Percentiles rank a stretch among this genome's conserved stretches.
Conservation (phyloP, 2,329 filamentous ascomycete species). For the Elsinoe fawcettii region DNA sequence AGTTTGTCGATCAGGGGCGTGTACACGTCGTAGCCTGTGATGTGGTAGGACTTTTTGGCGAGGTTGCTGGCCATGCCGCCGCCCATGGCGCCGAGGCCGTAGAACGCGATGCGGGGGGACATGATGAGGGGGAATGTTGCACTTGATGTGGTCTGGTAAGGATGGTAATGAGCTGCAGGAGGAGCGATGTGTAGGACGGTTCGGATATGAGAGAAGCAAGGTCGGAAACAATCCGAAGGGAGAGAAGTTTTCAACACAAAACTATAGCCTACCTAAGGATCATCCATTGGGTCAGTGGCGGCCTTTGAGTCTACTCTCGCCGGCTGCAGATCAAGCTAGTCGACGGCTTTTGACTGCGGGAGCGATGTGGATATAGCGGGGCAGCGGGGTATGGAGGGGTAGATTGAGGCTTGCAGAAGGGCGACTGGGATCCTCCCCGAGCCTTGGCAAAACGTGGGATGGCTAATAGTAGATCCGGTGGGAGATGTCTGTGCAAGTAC, state of each 20-base stretch:
- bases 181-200: neutral
- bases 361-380: slow-evolving; percentile 10
- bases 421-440: neutral
- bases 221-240: neutral
- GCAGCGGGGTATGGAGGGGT: slow-evolving; percentile 10
- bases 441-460: neutral
- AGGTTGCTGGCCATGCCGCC: slow-evolving; percentile 74
- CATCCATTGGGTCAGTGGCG: neutral
- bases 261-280: neutral
- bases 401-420: neutral
- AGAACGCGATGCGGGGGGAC: slow-evolving; percentile 51
- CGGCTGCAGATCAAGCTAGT: neutral
- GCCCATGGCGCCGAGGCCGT: slow-evolving; percentile 73
- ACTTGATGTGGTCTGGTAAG: no score
- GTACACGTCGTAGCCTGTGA: slow-evolving; percentile 67
- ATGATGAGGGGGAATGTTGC: neutral
- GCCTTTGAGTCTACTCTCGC: neutral
- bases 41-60: slow-evolving; percentile 56
- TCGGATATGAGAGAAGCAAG: neutral
- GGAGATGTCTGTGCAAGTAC: neutral
- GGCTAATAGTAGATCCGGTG: neutral
- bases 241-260: neutral
- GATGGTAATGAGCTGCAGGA: no score
- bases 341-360: slow-evolving; percentile 6
- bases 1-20: slow-evolving; percentile 59